A percentile compares a stretch with the other conserved stretches of the same genome.
phyloP scores from a whole-genome alignment of 2,329 filamentous ascomycete species.

The Xylaria hypoxylon region DNA sequence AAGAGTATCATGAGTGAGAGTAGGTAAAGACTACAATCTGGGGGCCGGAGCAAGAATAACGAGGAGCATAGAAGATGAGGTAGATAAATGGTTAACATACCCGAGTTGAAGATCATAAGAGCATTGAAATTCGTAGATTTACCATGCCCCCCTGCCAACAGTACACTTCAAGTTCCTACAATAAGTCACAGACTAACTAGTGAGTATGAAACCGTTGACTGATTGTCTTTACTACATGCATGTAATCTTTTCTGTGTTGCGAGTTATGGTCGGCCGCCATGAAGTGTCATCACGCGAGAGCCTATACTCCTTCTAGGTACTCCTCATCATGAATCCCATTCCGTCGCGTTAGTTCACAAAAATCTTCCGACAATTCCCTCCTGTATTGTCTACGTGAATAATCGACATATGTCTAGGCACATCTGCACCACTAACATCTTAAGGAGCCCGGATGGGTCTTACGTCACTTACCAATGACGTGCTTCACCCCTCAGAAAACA shows the following conservation, averaged over 20 bases:
- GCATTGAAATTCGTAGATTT: not conserved
- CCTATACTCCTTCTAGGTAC: not conserved
- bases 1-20: slow-evolving; percentile 68
- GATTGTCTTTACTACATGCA: not conserved
- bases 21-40: slow-evolving; percentile 12
- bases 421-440: not conserved
- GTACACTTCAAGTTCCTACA: not conserved
- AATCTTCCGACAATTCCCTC: not conserved
- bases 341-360: not conserved
- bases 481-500: not conserved
- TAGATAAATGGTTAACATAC: slow-evolving; percentile 8
- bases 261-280: not conserved
- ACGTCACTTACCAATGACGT: not conserved
- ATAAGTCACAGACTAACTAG: not conserved
- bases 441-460: not conserved
- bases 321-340: not conserved
- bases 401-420: not conserved
- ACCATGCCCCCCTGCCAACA: no score
- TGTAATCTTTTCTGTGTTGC: not conserved
- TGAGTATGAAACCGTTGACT: not conserved
- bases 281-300: not conserved
- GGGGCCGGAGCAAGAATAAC: not conserved
- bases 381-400: not conserved
- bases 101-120: not conserved
- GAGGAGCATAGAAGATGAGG: not conserved